These are phyloP conservation scores for Fusarium sp. DNA, from an alignment of 2,329 filamentous ascomycete species.

Conservation along the genomic window DNA sequence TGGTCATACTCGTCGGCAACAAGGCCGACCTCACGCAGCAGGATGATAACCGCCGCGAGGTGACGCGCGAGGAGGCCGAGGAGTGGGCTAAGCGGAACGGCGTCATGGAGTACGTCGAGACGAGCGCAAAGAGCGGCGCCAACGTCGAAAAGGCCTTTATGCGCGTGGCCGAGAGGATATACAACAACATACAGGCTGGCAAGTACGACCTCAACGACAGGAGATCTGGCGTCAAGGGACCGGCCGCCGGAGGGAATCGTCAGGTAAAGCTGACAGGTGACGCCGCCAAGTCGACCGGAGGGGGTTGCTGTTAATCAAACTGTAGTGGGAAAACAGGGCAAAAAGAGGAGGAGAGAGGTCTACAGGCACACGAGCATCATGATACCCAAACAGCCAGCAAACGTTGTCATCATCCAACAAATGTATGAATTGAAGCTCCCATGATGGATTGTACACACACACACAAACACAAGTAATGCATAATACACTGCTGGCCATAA, in stretches of 20 bases:
- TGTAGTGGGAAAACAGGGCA: conserved; percentile 20
- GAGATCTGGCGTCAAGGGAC: conserved; percentile 88
- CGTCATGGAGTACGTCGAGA: conserved; percentile 94
- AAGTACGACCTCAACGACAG: conserved; percentile 95
- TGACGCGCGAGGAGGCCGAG: conserved; percentile 85
- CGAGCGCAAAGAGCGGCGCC: conserved; percentile 93
- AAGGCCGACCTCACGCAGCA: conserved; percentile 83
- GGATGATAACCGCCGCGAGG: conserved; percentile 76
- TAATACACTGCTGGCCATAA: conserved; percentile 44
- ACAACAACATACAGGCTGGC: conserved; percentile 95
- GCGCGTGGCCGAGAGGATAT: conserved; percentile 94
- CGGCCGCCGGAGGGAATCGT: conserved; percentile 62
- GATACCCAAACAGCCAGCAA: conserved; percentile 48
- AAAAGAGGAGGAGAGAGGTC: conserved; percentile 25
- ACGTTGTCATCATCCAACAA: conserved; percentile 40
- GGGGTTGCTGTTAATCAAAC: conserved; percentile 61
- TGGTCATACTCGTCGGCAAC: conserved; percentile 95
- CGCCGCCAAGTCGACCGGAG: conserved; percentile 53
- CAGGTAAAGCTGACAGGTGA: conserved; percentile 62
- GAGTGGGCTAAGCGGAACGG: conserved; percentile 90
- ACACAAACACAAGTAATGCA: conserved; percentile 45
- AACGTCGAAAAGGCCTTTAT: conserved; percentile 94
- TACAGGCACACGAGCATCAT: conserved; percentile 44
- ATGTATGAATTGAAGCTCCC: conserved; percentile 42
- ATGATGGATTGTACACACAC: conserved; percentile 46